Evolutionary conservation across 78 protist genomes (phyloP).

Genomic region (Polysphondylium violaceum): DNA sequence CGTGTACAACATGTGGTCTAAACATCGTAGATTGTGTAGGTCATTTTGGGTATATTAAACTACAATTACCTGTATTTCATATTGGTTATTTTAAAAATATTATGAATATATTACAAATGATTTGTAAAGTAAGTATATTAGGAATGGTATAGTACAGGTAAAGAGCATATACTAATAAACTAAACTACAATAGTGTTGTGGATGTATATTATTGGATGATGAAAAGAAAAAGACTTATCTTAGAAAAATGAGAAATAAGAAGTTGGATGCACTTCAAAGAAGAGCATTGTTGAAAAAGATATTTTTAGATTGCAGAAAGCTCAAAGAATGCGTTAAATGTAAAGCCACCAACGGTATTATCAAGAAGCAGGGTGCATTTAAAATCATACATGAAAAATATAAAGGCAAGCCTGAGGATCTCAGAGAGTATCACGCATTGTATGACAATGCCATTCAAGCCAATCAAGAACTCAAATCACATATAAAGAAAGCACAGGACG

Average conservation of each 20-base stretch:
- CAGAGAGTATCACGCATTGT: not conserved
- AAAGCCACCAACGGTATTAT: slow-evolving; percentile 91
- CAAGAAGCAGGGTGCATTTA: slow-evolving; percentile 86
- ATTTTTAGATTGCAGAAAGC: slow-evolving; percentile 64
- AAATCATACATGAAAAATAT: slow-evolving; percentile 91
- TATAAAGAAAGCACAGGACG: slow-evolving; percentile 90
- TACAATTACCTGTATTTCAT: slow-evolving; percentile 98
- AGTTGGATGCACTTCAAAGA: slow-evolving; percentile 61
- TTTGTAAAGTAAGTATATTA: slow-evolving; percentile 91
- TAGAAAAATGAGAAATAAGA: slow-evolving; percentile 71
- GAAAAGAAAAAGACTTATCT: slow-evolving; percentile 20
- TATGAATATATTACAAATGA: slow-evolving; percentile 82
- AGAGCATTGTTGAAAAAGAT: slow-evolving; percentile 69
- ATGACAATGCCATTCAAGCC: slow-evolving; percentile 59
- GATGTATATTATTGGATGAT: slow-evolving; percentile 54
- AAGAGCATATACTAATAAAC: not conserved
- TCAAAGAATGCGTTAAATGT: slow-evolving; percentile 92
- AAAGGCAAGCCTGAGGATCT: slow-evolving; percentile 52
- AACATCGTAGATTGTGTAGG: slow-evolving; percentile 95
- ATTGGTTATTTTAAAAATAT: slow-evolving; percentile 95
- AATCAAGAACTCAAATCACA: slow-evolving; percentile 74
- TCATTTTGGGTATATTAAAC: slow-evolving; percentile 95
- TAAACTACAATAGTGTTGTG: slow-evolving; percentile 16
- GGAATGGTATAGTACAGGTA: slow-evolving; percentile 82
- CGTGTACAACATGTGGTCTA: slow-evolving; percentile 77